phyloP scores from a whole-genome alignment of 352 stramenopile species.

The Globisporangium orthogonon region DNA sequence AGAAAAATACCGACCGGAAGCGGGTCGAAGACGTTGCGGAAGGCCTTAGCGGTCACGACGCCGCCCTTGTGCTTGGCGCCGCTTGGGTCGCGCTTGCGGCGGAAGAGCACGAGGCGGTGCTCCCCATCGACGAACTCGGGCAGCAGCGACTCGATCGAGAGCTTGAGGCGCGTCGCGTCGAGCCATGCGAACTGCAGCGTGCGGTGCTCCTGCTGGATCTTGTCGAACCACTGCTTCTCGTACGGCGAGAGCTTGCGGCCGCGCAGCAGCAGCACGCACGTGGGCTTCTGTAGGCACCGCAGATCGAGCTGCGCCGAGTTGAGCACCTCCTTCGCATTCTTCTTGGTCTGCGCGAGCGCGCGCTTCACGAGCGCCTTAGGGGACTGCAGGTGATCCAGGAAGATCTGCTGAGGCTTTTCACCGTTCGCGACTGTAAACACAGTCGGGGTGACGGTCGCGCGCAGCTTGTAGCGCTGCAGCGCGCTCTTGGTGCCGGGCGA shows the following conservation, averaged over 20 bases:
- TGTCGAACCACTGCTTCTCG: conserved; percentile 69
- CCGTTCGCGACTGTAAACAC: conserved; percentile 80
- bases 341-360: conserved; percentile 48
- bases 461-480: conserved; percentile 54
- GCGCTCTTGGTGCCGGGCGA: conserved; percentile 48
- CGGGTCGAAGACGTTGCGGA: conserved; percentile 55
- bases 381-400: conserved; percentile 57
- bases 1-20: conserved; percentile 54
- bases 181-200: conserved; percentile 66
- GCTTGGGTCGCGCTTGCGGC: conserved; percentile 28
- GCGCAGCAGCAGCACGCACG: conserved; percentile 63
- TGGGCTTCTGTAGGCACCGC: conserved; percentile 54
- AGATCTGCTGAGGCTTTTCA: conserved; percentile 71
- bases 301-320: conserved; percentile 62
- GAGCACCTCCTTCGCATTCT: conserved; percentile 46
- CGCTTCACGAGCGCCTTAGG: conserved; percentile 53
- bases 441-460: conserved; percentile 50
- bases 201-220: conserved; percentile 49
- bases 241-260: conserved; percentile 47
- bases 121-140: conserved; percentile 29
- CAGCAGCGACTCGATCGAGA: conserved; percentile 63
- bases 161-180: conserved; percentile 52
- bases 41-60: conserved; percentile 45
- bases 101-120: conserved; percentile 70
- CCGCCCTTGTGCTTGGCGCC: conserved; percentile 22